Percentiles rank a stretch among this genome's conserved stretches.
These are phyloP conservation scores for Aspergillus sp. DNA, from an alignment of 2,329 filamentous ascomycete genomes.

Conservation along the genomic window DNA sequence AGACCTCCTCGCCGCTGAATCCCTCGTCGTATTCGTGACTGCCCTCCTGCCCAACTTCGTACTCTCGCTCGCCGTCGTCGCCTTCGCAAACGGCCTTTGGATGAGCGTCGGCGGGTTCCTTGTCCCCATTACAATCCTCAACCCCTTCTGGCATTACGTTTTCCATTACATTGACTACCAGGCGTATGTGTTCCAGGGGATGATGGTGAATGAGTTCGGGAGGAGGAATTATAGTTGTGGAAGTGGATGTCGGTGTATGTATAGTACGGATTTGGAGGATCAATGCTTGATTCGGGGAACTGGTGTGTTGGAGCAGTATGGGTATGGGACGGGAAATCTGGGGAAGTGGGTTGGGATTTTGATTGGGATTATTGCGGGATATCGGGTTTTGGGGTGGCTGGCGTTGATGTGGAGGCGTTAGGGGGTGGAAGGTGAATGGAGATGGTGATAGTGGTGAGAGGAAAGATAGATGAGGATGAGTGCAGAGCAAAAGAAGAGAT, in stretches of 20 bases:
- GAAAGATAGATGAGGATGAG: too few species aligned
- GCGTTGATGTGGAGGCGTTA: slow-evolving; percentile 38
- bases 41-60: slow-evolving; percentile 73
- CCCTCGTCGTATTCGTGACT: slow-evolving; percentile 69
- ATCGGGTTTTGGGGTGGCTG: slow-evolving; percentile 62
- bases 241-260: slow-evolving; percentile 62
- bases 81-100: slow-evolving; percentile 84
- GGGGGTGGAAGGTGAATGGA: not conserved
- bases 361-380: slow-evolving; percentile 66
- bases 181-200: slow-evolving; percentile 77
- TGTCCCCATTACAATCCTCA: slow-evolving; percentile 64
- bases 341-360: slow-evolving; percentile 71
- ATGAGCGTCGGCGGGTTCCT: slow-evolving; percentile 82
- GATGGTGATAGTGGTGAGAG: not conserved
- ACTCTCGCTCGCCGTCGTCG: slow-evolving; percentile 67
- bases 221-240: slow-evolving; percentile 58
- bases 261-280: slow-evolving; percentile 52
- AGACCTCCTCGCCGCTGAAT: slow-evolving; percentile 74
- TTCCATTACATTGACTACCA: slow-evolving; percentile 90
- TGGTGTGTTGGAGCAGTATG: slow-evolving; percentile 63
- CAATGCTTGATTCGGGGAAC: slow-evolving; percentile 65
- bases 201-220: slow-evolving; percentile 87
- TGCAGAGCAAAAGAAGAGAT: too few species aligned
- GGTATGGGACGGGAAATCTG: slow-evolving; percentile 57
- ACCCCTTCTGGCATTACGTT: slow-evolving; percentile 78